These are phyloP conservation scores for Saccharomyces hybrid DNA, from an alignment of 1,139 yeast species.

Conservation along the genomic window DNA sequence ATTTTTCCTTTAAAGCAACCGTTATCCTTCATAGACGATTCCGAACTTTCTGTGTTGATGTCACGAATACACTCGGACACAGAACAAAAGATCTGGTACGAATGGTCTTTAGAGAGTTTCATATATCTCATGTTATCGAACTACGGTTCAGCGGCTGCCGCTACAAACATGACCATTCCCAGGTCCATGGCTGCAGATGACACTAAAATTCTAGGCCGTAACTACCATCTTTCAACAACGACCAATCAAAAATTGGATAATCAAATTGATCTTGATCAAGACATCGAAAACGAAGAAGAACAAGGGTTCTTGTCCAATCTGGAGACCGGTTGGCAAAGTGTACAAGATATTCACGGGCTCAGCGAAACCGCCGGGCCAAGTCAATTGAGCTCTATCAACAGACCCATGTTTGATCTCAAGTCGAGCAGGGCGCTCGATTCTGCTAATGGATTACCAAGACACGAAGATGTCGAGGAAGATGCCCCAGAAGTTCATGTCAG, in stretches of 20 bases:
- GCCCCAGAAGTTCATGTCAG: slow-evolving; percentile 35
- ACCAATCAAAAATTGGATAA: not conserved
- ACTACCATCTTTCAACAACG: not conserved
- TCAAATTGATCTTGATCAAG: not conserved
- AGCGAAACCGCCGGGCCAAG: not conserved
- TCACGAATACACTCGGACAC: slow-evolving; percentile 27
- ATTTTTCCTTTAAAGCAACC: slow-evolving; percentile 61
- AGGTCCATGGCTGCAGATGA: not conserved
- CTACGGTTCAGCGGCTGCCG: slow-evolving; percentile 5
- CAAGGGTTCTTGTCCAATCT: slow-evolving; percentile 12
- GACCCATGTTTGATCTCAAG: slow-evolving; percentile 13
- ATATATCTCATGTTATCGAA: slow-evolving; percentile 36
- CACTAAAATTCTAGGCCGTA: not conserved
- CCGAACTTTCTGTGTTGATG: slow-evolving; percentile 45
- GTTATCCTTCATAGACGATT: slow-evolving; percentile 42
- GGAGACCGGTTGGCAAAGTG: slow-evolving; percentile 31
- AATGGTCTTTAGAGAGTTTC: slow-evolving; percentile 57
- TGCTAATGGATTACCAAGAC: slow-evolving; percentile 3
- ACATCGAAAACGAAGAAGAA: slow-evolving; percentile 2
- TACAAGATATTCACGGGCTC: slow-evolving; percentile 28
- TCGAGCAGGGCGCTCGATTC: slow-evolving; percentile 14
- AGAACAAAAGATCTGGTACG: slow-evolving; percentile 49
- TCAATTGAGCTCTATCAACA: slow-evolving; percentile 2
- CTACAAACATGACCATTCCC: not conserved
- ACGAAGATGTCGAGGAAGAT: slow-evolving; percentile 10